Conservation (phyloP, 2,329 filamentous ascomycete genomes). For the Penicillium sp. region DNA sequence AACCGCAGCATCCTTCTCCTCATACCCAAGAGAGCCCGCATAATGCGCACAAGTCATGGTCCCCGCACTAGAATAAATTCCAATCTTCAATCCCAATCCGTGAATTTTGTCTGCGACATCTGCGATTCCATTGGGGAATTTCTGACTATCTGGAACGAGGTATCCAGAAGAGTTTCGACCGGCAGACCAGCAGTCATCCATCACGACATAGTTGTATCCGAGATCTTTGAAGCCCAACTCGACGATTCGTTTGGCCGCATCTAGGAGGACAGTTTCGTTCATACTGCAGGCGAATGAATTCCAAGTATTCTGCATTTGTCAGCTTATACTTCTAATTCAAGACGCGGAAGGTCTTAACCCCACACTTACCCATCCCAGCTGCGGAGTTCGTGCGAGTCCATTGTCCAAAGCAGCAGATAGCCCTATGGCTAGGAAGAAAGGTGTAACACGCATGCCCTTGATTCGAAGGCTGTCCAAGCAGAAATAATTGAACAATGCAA, state of each 20-base stretch:
- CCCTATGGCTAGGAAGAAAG: slow-evolving; percentile 15
- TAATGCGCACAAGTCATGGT: slow-evolving; percentile 36
- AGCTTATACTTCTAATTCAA: neutral
- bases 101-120: slow-evolving; percentile 53
- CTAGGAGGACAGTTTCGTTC: slow-evolving; percentile 47
- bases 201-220: slow-evolving; percentile 51
- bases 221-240: slow-evolving; percentile 48
- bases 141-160: slow-evolving; percentile 44
- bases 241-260: slow-evolving; percentile 47
- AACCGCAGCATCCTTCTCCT: slow-evolving; percentile 54
- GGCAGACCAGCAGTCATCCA: slow-evolving; percentile 57
- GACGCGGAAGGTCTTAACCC: neutral
- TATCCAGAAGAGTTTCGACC: slow-evolving; percentile 49
- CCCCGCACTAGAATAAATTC: slow-evolving; percentile 53
- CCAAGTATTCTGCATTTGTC: slow-evolving; percentile 35
- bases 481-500: neutral
- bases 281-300: slow-evolving; percentile 50
- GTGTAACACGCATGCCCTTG: slow-evolving; percentile 5
- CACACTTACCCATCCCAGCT: slow-evolving; percentile 45
- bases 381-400: slow-evolving; percentile 45
- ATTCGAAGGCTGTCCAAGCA: neutral
- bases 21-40: slow-evolving; percentile 52
- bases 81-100: slow-evolving; percentile 52
- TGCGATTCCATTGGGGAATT: slow-evolving; percentile 53
- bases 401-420: slow-evolving; percentile 38